A percentile compares a stretch with the other conserved stretches of the same genome.
Evolutionary conservation across 164 flowering plant species (phyloP).

Genomic region (Piper betle): DNA sequence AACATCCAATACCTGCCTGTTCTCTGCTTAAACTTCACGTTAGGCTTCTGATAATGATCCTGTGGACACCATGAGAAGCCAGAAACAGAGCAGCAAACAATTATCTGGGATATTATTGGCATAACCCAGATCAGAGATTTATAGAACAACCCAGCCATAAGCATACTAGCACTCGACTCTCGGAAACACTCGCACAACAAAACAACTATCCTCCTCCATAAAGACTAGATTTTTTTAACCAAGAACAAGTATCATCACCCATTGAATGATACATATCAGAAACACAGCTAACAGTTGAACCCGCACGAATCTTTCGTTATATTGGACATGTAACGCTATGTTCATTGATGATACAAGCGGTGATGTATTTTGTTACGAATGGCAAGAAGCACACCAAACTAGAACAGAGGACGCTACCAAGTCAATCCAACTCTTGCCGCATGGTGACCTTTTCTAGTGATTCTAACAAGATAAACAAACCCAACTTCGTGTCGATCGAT

Average conservation of each 20-base stretch:
- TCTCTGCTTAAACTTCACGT: conserved; percentile 40
- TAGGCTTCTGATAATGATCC: conserved; percentile 12
- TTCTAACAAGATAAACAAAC: not conserved
- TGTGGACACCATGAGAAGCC: conserved; percentile 33
- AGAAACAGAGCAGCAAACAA: conserved; percentile 6
- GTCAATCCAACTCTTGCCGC: too few species aligned
- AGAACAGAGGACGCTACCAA: not conserved
- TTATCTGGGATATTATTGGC: conserved; percentile 10
- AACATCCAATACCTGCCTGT: conserved; percentile 58
- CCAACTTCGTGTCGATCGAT: not conserved
- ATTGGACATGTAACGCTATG: too few species aligned
- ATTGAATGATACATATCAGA: too few species aligned
- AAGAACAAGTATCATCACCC: too few species aligned
- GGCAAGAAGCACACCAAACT: not conserved
- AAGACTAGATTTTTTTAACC: too few species aligned
- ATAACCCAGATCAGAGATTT: conserved; percentile 20
- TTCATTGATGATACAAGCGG: too few species aligned
- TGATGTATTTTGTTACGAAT: too few species aligned
- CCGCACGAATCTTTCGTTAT: too few species aligned
- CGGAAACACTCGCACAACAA: not conserved
- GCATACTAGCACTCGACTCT: not conserved
- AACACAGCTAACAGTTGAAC: too few species aligned
- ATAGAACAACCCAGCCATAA: conserved; percentile 20
- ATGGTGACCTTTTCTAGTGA: not conserved
- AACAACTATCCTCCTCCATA: not conserved